Percentiles rank a stretch among this genome's conserved stretches.
Evolutionary conservation across 2,329 filamentous ascomycete species (phyloP).

Genomic region (Aspergillus tubingensis): DNA sequence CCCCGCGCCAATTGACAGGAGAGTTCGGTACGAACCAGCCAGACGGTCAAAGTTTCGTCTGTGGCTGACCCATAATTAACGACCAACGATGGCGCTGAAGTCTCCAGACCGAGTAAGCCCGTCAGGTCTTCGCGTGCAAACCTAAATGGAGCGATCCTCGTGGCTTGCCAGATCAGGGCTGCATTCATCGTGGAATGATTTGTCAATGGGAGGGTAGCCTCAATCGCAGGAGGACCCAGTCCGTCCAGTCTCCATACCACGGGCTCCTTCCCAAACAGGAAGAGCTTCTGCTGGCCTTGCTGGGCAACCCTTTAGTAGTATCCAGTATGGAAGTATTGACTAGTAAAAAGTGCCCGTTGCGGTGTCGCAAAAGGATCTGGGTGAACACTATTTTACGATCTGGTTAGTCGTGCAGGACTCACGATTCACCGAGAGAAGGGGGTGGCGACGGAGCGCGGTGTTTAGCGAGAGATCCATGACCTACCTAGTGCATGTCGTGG

Average conservation of each 20-base stretch:
- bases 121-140: constrained; percentile 8
- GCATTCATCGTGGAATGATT: constrained; percentile 11
- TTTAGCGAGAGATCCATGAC: too few species aligned
- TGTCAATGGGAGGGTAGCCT: constrained; percentile 10
- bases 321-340: neutral
- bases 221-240: neutral
- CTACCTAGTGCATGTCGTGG: too few species aligned
- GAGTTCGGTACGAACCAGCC: constrained; percentile 17
- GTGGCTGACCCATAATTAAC: neutral
- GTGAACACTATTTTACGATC: too few species aligned
- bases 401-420: too few species aligned
- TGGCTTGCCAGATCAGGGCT: constrained; percentile 13
- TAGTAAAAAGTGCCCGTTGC: neutral
- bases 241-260: neutral
- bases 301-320: neutral
- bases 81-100: neutral
- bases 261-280: constrained; percentile 6
- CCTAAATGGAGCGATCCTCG: constrained; percentile 15
- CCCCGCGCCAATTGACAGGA: constrained; percentile 4
- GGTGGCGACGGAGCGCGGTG: too few species aligned
- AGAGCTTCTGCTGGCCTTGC: constrained; percentile 1
- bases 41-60: constrained; percentile 3
- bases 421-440: too few species aligned
- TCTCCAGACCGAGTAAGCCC: constrained; percentile 13
- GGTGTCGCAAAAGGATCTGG: too few species aligned